A percentile compares a stretch with the other conserved stretches of the same genome.
Conservation (phyloP, 768 basidiomycete genomes). For the Boletus eberwhitei region DNA sequence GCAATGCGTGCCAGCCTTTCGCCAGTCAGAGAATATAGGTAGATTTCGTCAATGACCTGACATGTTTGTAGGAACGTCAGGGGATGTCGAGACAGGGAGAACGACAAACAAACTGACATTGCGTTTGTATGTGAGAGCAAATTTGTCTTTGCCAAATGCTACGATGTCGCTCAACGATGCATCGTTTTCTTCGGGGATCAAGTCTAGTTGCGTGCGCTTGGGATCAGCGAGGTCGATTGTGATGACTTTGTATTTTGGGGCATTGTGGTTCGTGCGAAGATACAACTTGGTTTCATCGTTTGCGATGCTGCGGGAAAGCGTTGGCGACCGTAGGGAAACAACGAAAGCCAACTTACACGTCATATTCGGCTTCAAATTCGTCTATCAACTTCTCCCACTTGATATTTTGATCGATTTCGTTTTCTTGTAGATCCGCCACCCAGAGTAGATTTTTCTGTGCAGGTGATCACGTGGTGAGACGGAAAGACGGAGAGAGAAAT, state of each 20-base stretch:
- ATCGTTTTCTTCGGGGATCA: conserved; percentile 66
- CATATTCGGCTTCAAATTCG: conserved; percentile 65
- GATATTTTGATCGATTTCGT: conserved; percentile 60
- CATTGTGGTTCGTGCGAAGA: conserved; percentile 61
- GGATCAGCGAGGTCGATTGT: conserved; percentile 57
- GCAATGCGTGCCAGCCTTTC: conserved; percentile 52
- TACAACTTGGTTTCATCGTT: conserved; percentile 64
- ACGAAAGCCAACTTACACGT: conserved; percentile 44
- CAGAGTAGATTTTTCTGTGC: conserved; percentile 71
- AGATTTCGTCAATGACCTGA: conserved; percentile 75
- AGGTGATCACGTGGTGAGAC: not conserved
- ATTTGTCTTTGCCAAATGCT: conserved; percentile 50
- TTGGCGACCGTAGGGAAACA: not conserved
- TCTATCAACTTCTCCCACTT: conserved; percentile 71
- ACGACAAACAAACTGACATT: conserved; percentile 47
- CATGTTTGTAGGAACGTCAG: conserved; percentile 6
- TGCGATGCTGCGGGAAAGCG: conserved; percentile 44
- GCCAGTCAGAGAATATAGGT: conserved; percentile 61
- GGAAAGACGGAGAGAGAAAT: not conserved
- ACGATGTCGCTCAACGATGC: conserved; percentile 54
- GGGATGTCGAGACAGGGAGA: not conserved
- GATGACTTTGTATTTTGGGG: conserved; percentile 64
- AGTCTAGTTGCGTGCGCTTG: conserved; percentile 46
- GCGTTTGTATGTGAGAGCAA: conserved; percentile 64
- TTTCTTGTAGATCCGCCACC: conserved; percentile 62